Evolutionary conservation across 768 basidiomycete genomes (phyloP), one percentile per base, ranked within the genome.

Genomic region (Amanita thiersii): DNA sequence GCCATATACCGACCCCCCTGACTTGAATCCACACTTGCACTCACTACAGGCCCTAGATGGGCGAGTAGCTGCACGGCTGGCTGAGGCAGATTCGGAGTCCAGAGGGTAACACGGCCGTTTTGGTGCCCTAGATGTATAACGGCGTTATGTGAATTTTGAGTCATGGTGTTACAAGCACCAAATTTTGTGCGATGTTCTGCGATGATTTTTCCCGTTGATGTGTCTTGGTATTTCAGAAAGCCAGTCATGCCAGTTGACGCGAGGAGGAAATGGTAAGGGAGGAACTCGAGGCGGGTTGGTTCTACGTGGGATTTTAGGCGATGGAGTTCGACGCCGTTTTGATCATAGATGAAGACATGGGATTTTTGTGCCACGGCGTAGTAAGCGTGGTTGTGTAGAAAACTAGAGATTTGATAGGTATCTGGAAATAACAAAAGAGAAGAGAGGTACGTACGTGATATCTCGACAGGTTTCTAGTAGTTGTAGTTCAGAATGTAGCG

Each of bases 341-440:
- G 75, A 61, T 98, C 96, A 49, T 99, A 98, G 33, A 99, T 90
- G 61, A 87, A 99, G 12, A 86, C 87, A 56, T 94, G 88, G 69
- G 91, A 86, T 61, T 89, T 87, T 62, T 99, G 94, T 0, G 94
- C 94, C 6, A 96, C 92, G 1, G 94, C 94, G 54, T 85, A 91
- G 60, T 83, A 87, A 0, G 86, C 83, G 39, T 96, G 88, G 49
- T 94, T 88, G 55, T 97, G 93, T 5, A 99, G 63, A 55, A 91
- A 97, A 12, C 86, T 92, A 40, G 23, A 23, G 26, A 28, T 28
- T n/a, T 7, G 26, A 28, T 28, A 12, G 14, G 9, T 30, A 43
- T 24, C 18, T 44, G 21, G 28, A 11, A 18, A 17, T 5, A 39
- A 40, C 11, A 31, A 17, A 21, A 3, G 3, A 38, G 12, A 18